phyloP scores from a whole-genome alignment of 108 stramenopile species.

The Craspedostauros australis region DNA sequence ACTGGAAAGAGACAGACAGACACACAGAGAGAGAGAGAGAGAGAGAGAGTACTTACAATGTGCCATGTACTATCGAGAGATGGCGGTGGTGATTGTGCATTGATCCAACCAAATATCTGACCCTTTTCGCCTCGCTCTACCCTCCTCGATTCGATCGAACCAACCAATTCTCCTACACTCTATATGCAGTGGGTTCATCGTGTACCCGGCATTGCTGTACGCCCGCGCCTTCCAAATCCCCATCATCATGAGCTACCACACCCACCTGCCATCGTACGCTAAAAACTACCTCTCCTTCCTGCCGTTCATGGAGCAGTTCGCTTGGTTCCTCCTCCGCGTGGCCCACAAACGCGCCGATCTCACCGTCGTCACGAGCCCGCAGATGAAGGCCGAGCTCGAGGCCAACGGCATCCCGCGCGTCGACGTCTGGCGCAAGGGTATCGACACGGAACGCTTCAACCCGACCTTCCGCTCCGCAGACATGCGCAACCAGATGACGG shows the following conservation, averaged over 20 bases:
- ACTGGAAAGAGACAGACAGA: no score
- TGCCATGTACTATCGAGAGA: not conserved
- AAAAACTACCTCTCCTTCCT: slow-evolving; percentile 78
- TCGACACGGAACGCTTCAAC: slow-evolving; percentile 89
- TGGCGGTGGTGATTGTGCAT: not conserved
- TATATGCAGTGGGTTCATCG: slow-evolving; percentile 74
- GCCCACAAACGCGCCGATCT: slow-evolving; percentile 87
- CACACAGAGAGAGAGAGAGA: no score
- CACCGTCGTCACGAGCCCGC: slow-evolving; percentile 89
- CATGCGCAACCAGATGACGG: slow-evolving; percentile 76
- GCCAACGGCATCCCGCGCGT: slow-evolving; percentile 85
- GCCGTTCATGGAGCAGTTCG: slow-evolving; percentile 68
- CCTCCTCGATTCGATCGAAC: no score
- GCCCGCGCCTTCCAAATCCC: slow-evolving; percentile 78
- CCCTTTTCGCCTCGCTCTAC: not conserved
- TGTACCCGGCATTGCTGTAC: slow-evolving; percentile 80
- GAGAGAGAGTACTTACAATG: not conserved
- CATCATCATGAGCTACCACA: slow-evolving; percentile 90
- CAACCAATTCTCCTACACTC: no score
- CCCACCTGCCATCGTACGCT: slow-evolving; percentile 89
- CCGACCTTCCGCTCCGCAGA: slow-evolving; percentile 60
- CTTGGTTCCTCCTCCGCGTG: slow-evolving; percentile 68
- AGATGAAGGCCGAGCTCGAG: slow-evolving; percentile 80
- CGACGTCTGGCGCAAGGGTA: slow-evolving; percentile 93
- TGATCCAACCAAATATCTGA: not conserved